phyloP scores from a whole-genome alignment of 2,329 filamentous ascomycete species.

The Trichophyton benhamiae region DNA sequence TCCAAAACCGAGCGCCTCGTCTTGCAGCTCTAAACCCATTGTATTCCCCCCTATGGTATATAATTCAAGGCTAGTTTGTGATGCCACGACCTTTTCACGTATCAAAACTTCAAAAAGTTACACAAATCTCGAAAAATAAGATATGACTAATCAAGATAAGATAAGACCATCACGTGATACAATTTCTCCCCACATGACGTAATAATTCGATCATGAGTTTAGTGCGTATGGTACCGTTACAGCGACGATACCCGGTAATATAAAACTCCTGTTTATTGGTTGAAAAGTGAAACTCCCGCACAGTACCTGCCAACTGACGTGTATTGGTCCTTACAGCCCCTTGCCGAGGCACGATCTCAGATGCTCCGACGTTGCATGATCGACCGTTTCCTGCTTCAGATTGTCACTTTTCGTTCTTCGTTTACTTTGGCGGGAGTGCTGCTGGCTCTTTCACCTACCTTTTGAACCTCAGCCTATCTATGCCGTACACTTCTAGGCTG shows the following conservation, averaged over 20 bases:
- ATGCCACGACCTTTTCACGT: too few species aligned
- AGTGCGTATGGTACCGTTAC: not conserved
- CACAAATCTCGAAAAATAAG: not conserved
- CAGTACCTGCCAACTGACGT: not conserved
- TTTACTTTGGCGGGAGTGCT: too few species aligned
- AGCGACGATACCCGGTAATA: not conserved
- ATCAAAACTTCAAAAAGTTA: not conserved
- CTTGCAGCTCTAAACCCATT: slow-evolving; percentile 2
- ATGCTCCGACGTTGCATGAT: not conserved
- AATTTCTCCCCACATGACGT: not conserved
- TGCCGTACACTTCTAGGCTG: too few species aligned
- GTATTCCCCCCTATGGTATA: not conserved
- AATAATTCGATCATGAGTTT: not conserved
- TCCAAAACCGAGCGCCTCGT: slow-evolving; percentile 26
- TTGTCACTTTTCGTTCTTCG: too few species aligned
- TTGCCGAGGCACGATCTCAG: not conserved
- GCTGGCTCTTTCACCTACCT: too few species aligned
- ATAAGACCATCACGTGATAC: not conserved
- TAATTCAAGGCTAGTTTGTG: too few species aligned
- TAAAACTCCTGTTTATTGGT: not conserved
- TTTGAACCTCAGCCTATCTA: too few species aligned
- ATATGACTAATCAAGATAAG: not conserved
- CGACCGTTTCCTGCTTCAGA: not conserved
- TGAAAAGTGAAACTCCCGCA: not conserved
- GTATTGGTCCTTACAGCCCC: not conserved